Evolutionary conservation across 768 basidiomycete genomes (phyloP).

Genomic region (Amanita molliuscula): DNA sequence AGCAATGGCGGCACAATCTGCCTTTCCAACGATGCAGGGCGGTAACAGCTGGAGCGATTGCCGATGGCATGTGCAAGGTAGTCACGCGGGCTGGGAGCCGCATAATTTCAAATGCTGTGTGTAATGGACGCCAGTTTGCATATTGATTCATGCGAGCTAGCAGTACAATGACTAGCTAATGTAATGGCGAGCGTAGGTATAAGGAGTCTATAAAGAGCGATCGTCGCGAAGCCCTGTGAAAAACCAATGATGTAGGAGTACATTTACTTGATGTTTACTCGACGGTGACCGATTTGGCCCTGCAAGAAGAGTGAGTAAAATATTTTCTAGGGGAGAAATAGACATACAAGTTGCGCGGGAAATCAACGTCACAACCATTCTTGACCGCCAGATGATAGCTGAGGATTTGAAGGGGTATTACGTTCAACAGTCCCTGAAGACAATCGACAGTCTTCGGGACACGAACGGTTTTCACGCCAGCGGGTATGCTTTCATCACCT

Average conservation of each 20-base stretch:
- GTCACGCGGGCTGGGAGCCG: too few species aligned
- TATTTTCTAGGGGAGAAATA: conserved; percentile 4
- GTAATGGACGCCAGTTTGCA: too few species aligned
- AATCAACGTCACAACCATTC: conserved; percentile 97
- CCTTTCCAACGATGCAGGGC: too few species aligned
- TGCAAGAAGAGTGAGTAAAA: conserved; percentile 15
- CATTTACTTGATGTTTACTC: conserved; percentile 33
- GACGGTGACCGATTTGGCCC: conserved; percentile 70
- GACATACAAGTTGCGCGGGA: conserved; percentile 89
- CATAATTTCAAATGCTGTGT: too few species aligned
- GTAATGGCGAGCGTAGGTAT: neutral
- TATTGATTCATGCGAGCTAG: neutral
- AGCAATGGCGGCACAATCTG: too few species aligned
- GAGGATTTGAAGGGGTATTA: conserved; percentile 91
- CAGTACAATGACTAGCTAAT: neutral
- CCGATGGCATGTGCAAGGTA: too few species aligned
- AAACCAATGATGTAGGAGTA: neutral
- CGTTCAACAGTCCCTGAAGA: conserved; percentile 91
- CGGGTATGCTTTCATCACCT: conserved; percentile 70
- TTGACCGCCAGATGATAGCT: conserved; percentile 94
- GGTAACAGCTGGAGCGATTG: too few species aligned
- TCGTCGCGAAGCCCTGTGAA: neutral
- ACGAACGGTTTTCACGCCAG: conserved; percentile 77
- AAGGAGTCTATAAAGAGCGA: neutral
- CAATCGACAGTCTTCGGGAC: conserved; percentile 93